Percentiles rank a stretch among this genome's conserved stretches.
Conservation (phyloP, 306 rosid genomes). For the Lagenaria siceraria region DNA sequence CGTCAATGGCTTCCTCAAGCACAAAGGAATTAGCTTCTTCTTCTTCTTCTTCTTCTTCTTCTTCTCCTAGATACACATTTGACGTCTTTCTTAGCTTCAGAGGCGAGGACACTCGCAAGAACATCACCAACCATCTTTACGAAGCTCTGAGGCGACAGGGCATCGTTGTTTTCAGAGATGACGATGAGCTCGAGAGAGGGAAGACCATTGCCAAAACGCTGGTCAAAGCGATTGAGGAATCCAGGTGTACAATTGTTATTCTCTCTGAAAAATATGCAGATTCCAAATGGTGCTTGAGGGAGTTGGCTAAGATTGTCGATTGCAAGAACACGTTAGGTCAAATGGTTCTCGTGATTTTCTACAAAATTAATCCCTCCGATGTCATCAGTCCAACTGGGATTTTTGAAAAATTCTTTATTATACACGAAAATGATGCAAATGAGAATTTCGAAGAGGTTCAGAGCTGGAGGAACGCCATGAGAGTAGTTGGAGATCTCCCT, state of each 20-base stretch:
- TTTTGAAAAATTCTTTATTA: slow-evolving; percentile 11
- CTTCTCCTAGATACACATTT: neutral
- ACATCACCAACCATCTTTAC: neutral
- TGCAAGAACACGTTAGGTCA: neutral
- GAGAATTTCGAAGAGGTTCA: slow-evolving; percentile 8
- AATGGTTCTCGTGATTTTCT: neutral
- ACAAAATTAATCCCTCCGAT: neutral
- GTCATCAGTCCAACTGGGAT: slow-evolving; percentile 10
- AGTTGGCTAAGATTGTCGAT: neutral
- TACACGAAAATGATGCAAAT: slow-evolving; percentile 8
- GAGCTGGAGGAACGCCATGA: slow-evolving; percentile 27
- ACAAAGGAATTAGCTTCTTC: neutral
- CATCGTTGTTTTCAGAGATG: neutral
- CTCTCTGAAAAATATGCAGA: neutral
- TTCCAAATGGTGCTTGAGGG: slow-evolving; percentile 12
- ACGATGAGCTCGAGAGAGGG: slow-evolving; percentile 7
- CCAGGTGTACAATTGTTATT: neutral
- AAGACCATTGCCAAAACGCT: neutral
- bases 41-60: neutral
- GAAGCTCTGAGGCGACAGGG: neutral
- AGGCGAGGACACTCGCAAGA: neutral
- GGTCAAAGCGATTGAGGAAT: neutral
- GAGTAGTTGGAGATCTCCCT: neutral
- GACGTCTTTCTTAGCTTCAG: slow-evolving; percentile 9
- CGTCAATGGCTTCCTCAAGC: neutral